phyloP scores from a whole-genome alignment of 1,284 basidiomycete genomes.

The Ceratobasidium sp. region DNA sequence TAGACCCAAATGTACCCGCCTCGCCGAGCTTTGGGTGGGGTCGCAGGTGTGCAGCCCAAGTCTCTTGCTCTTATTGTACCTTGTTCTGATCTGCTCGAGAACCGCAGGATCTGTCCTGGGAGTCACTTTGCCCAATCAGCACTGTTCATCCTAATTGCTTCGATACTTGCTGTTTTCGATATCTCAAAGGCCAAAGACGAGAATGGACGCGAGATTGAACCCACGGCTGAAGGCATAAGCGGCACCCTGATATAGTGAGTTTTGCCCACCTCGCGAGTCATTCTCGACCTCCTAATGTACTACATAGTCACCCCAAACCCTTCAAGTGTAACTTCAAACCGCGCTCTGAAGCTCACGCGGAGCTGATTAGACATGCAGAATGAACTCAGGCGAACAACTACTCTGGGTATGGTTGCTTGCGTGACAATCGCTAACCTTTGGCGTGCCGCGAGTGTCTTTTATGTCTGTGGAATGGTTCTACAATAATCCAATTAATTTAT shows the following conservation, averaged over 20 bases:
- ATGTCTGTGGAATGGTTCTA: too few species aligned
- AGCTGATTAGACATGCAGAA: neutral
- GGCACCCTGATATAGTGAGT: slow-evolving; percentile 18
- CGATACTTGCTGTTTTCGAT: slow-evolving; percentile 53
- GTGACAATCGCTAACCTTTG: neutral
- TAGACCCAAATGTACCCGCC: slow-evolving; percentile 42
- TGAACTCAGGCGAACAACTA: neutral
- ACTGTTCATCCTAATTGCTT: slow-evolving; percentile 55
- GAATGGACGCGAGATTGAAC: slow-evolving; percentile 45
- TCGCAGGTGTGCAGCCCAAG: slow-evolving; percentile 10
- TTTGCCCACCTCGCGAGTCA: too few species aligned
- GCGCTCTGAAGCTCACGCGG: neutral
- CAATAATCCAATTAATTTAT: too few species aligned
- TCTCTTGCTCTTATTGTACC: slow-evolving; percentile 30
- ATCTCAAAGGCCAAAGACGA: slow-evolving; percentile 49
- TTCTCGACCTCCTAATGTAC: too few species aligned
- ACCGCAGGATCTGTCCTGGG: slow-evolving; percentile 19
- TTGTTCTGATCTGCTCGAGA: neutral
- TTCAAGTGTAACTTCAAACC: neutral
- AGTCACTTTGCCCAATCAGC: slow-evolving; percentile 16
- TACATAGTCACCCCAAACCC: neutral
- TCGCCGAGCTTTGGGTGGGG: slow-evolving; percentile 16
- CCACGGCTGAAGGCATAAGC: slow-evolving; percentile 48
- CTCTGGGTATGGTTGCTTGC: neutral
- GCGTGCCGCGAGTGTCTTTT: neutral